Evolutionary conservation across 257 asterid species (phyloP).

Genomic region (Solanum arcanum): DNA sequence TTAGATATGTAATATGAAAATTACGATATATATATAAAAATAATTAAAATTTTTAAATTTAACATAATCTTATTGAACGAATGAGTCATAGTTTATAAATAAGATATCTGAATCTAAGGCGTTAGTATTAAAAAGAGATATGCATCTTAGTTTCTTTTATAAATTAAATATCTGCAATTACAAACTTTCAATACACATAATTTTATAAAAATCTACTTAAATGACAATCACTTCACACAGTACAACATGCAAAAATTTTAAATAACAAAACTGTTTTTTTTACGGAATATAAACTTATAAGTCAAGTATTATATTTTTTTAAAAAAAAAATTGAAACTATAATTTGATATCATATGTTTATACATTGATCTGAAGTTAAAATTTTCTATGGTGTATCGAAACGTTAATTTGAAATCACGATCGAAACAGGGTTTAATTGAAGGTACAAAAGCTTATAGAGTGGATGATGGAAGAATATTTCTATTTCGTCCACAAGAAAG

Average conservation of each 20-base stretch:
- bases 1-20: neutral
- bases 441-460: slow-evolving; percentile 61
- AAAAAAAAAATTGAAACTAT: too few relatives aligned
- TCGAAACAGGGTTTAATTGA: slow-evolving; percentile 32
- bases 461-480: slow-evolving; percentile 45
- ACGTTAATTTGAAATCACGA: neutral
- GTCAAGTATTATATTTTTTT: neutral
- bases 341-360: neutral
- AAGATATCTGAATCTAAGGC: too few relatives aligned
- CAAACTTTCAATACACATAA: too few relatives aligned
- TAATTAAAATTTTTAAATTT: rapidly evolving
- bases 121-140: neutral
- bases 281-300: too few relatives aligned
- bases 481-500: slow-evolving; percentile 66
- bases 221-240: neutral
- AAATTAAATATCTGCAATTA: too few relatives aligned
- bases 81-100: too few relatives aligned
- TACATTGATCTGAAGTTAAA: neutral
- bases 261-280: neutral
- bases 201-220: too few relatives aligned
- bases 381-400: too few relatives aligned
- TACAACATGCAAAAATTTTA: neutral
- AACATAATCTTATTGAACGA: too few relatives aligned
- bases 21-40: too few relatives aligned
- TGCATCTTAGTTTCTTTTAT: too few relatives aligned